Conservation (phyloP, 176 grass and related monocot species). For the Luzula sylvatica region DNA sequence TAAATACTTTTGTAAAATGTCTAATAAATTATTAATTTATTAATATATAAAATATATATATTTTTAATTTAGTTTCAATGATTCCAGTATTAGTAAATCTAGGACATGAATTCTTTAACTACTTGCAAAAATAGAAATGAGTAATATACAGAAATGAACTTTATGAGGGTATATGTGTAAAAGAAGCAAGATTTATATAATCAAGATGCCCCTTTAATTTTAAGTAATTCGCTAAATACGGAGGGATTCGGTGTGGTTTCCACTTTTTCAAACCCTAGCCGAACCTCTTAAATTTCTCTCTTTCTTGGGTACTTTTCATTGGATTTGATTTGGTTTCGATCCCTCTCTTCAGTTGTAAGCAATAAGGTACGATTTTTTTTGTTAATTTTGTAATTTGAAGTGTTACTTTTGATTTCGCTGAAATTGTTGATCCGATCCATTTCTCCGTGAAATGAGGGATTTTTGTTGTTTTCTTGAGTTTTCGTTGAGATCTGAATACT, state of each 20-base stretch:
- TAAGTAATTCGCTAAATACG: neutral
- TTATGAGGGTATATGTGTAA: neutral
- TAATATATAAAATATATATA: too few relatives aligned
- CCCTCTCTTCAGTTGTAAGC: neutral
- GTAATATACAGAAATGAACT: too few relatives aligned
- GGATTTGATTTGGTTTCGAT: neutral
- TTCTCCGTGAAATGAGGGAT: neutral
- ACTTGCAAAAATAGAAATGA: too few relatives aligned
- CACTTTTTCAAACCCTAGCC: conserved; percentile 1
- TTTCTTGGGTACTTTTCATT: neutral
- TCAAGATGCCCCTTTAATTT: neutral
- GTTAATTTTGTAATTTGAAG: neutral
- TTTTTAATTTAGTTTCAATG: too few relatives aligned
- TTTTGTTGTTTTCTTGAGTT: neutral
- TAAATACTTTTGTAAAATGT: too few relatives aligned
- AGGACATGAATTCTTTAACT: too few relatives aligned
- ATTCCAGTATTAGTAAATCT: too few relatives aligned
- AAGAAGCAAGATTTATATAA: neutral
- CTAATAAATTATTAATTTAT: too few relatives aligned
- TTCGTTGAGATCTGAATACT: neutral
- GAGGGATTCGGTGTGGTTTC: neutral
- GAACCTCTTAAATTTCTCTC: neutral
- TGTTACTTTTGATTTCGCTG: neutral
- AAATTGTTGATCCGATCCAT: neutral
- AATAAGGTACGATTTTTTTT: neutral